A percentile compares a stretch with the other conserved stretches of the same genome.
phyloP scores from a whole-genome alignment of 306 rosid species.

The Calophaca sinica region DNA sequence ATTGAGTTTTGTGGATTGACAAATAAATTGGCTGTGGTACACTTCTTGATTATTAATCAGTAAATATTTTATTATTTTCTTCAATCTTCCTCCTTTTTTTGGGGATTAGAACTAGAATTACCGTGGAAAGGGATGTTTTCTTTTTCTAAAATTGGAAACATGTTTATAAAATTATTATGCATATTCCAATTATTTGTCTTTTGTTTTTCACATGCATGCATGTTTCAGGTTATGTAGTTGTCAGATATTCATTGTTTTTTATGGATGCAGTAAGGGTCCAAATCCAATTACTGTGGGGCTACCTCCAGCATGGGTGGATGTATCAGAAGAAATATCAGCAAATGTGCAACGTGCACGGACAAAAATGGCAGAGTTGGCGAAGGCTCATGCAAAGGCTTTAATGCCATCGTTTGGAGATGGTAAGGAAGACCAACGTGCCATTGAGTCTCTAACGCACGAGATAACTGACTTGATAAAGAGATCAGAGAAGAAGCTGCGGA shows the following conservation, averaged over 20 bases:
- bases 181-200: slow-evolving; percentile 20
- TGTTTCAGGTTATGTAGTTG: background rate
- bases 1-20: no score
- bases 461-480: slow-evolving; percentile 80
- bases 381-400: slow-evolving; percentile 91
- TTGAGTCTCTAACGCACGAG: slow-evolving; percentile 84
- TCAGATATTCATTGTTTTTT: slow-evolving; percentile 31
- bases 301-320: slow-evolving; percentile 98
- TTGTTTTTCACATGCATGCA: slow-evolving; percentile 23
- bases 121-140: slow-evolving; percentile 8
- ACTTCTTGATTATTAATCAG: background rate
- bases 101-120: background rate
- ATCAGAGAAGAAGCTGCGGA: slow-evolving; percentile 83
- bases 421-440: slow-evolving; percentile 84
- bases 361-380: slow-evolving; percentile 85
- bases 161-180: slow-evolving; percentile 4
- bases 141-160: slow-evolving; percentile 22
- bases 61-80: background rate
- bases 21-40: no score
- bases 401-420: slow-evolving; percentile 99
- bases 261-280: slow-evolving; percentile 69
- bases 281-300: slow-evolving; percentile 81
- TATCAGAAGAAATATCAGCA: slow-evolving; percentile 91
- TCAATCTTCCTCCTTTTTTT: background rate
- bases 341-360: slow-evolving; percentile 83